A percentile compares a stretch with the other conserved stretches of the same genome.
phyloP scores from a whole-genome alignment of 2,329 filamentous ascomycete species.

The Stylonectria norvegica region DNA sequence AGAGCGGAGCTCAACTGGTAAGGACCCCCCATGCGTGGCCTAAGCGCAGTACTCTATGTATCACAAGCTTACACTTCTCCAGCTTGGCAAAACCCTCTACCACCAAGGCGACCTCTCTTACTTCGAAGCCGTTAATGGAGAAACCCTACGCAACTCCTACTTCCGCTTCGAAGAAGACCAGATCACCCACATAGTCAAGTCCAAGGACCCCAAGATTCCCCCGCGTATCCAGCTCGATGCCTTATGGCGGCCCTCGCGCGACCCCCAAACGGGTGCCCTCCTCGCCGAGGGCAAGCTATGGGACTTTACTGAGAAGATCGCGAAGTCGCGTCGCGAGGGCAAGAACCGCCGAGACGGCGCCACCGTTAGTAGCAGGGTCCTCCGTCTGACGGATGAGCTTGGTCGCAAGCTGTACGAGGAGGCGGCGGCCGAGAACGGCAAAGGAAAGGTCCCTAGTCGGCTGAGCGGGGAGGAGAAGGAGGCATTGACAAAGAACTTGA shows the following conservation, averaged over 20 bases:
- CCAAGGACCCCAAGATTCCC: slow-evolving; percentile 59
- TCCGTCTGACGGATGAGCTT: slow-evolving; percentile 71
- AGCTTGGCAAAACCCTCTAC: slow-evolving; percentile 94
- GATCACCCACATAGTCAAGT: slow-evolving; percentile 72
- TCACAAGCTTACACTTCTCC: slow-evolving; percentile 8
- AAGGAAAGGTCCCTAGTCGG: slow-evolving; percentile 37
- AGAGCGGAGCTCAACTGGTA: slow-evolving; percentile 78
- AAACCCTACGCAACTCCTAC: slow-evolving; percentile 93
- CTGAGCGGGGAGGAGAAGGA: slow-evolving; percentile 51
- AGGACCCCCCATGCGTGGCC: slow-evolving; percentile 22
- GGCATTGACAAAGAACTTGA: slow-evolving; percentile 41
- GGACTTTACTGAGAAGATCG: slow-evolving; percentile 89
- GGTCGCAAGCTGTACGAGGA: slow-evolving; percentile 67
- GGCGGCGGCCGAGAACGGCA: slow-evolving; percentile 38
- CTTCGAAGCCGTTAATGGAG: slow-evolving; percentile 97
- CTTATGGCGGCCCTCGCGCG: slow-evolving; percentile 70
- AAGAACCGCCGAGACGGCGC: slow-evolving; percentile 95
- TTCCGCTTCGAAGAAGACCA: slow-evolving; percentile 85
- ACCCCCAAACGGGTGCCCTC: slow-evolving; percentile 58
- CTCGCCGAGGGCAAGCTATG: slow-evolving; percentile 74
- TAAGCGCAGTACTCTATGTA: background rate
- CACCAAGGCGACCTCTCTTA: slow-evolving; percentile 96
- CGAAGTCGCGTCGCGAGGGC: slow-evolving; percentile 77
- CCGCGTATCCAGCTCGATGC: slow-evolving; percentile 65
- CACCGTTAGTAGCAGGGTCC: slow-evolving; percentile 78